These are phyloP conservation scores for Nothophoma quercina DNA, from an alignment of 2,329 filamentous ascomycete species.

Conservation along the genomic window DNA sequence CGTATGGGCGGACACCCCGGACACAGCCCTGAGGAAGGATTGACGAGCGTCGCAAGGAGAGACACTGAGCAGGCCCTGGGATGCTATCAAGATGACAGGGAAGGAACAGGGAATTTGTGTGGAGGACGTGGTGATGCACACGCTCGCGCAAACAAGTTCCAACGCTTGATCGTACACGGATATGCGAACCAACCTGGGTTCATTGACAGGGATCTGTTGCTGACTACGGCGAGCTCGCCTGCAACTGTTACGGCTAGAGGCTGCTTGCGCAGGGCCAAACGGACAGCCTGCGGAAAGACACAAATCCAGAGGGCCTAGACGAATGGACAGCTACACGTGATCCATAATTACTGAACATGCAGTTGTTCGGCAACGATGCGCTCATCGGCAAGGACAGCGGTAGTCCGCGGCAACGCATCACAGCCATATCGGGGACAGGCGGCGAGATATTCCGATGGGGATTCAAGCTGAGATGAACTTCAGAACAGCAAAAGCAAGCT, in stretches of 20 bases:
- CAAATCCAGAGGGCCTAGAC: constrained; percentile 1
- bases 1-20: constrained; percentile 12
- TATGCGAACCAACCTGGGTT: constrained; percentile 12
- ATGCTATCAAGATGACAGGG: constrained; percentile 1
- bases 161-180: constrained; percentile 13
- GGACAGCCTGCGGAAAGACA: constrained; percentile 4
- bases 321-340: not conserved
- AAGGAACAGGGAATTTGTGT: constrained; percentile 6
- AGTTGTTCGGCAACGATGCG: not conserved
- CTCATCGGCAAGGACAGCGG: constrained; percentile 3
- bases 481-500: constrained; percentile 9
- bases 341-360: not conserved
- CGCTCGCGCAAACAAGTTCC: constrained; percentile 14
- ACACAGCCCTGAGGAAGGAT: constrained; percentile 1
- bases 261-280: constrained; percentile 8
- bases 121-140: constrained; percentile 11
- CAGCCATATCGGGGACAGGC: constrained; percentile 12
- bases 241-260: constrained; percentile 3
- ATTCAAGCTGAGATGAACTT: not conserved
- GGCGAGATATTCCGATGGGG: constrained; percentile 10
- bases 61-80: constrained; percentile 5
- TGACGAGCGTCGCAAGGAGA: constrained; percentile 4
- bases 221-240: constrained; percentile 15
- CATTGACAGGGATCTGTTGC: constrained; percentile 15
- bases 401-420: constrained; percentile 11